Percentiles rank a stretch among this genome's conserved stretches.
Evolutionary conservation across 495 filamentous ascomycete species (phyloP).

Genomic region (Penicillium canescens): DNA sequence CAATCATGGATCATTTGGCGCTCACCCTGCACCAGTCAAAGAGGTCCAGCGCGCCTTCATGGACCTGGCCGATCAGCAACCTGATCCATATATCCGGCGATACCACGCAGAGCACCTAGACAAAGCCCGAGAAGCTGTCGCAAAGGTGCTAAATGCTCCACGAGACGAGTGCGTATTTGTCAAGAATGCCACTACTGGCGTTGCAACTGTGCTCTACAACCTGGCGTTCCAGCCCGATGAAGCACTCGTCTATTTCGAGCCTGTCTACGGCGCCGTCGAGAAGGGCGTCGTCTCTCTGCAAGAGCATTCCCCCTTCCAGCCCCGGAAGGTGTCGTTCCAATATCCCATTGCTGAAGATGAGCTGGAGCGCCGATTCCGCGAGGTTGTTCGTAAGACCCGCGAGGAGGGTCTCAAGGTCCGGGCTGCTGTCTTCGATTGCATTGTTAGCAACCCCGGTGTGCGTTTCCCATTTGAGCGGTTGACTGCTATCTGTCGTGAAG

Average conservation of each 20-base stretch:
- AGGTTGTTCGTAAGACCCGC: constrained; percentile 42
- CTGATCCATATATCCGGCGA: constrained; percentile 74
- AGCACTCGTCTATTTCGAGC: constrained; percentile 67
- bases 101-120: constrained; percentile 59
- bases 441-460: constrained; percentile 73
- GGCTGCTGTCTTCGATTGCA: constrained; percentile 76
- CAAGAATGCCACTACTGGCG: constrained; percentile 75
- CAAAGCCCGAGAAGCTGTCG: constrained; percentile 61
- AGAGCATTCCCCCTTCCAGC: constrained; percentile 53
- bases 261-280: constrained; percentile 75
- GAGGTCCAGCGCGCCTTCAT: constrained; percentile 58
- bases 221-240: constrained; percentile 60
- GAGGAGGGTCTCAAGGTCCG: constrained; percentile 48
- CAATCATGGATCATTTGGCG: constrained; percentile 88
- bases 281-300: constrained; percentile 67
- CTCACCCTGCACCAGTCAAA: constrained; percentile 63
- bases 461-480: constrained; percentile 76
- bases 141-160: constrained; percentile 61
- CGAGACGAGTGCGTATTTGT: constrained; percentile 70
- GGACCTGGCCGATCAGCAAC: constrained; percentile 57
- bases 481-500: constrained; percentile 58
- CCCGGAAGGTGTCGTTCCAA: constrained; percentile 40
- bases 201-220: constrained; percentile 79
- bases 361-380: constrained; percentile 53
- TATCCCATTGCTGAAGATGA: constrained; percentile 64